phyloP scores from a whole-genome alignment of 2,329 filamentous ascomycete genomes.

The Coniochaeta pulveracea region DNA sequence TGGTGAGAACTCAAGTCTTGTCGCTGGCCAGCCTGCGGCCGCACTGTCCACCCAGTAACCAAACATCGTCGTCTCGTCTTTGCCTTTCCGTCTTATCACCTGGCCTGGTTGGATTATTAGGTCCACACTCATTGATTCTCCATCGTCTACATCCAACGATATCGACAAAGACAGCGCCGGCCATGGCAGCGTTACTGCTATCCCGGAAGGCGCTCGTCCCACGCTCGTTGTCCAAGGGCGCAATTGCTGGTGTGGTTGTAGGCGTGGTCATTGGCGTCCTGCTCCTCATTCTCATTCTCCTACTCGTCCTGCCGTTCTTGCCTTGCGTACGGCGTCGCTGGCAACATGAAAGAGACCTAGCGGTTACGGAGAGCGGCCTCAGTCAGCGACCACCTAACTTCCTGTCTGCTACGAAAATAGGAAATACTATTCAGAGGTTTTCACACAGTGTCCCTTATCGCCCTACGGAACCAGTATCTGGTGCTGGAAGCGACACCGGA shows the following conservation, averaged over 20 bases:
- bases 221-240: constrained; percentile 16
- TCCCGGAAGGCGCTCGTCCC: constrained; percentile 12
- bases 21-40: too few species aligned
- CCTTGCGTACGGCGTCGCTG: constrained; percentile 16
- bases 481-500: constrained; percentile 6
- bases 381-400: constrained; percentile 6
- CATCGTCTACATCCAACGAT: too few species aligned
- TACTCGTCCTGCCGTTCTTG: constrained; percentile 20
- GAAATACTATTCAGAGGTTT: constrained; percentile 9
- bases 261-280: constrained; percentile 18
- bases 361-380: constrained; percentile 16
- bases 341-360: constrained; percentile 12
- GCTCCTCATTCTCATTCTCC: constrained; percentile 14
- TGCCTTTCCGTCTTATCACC: too few species aligned
- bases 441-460: constrained; percentile 1
- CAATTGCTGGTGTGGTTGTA: constrained; percentile 21
- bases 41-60: too few species aligned
- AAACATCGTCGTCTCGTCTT: too few species aligned
- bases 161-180: too few species aligned
- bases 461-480: not conserved
- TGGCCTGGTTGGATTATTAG: too few species aligned
- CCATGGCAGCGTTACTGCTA: constrained; percentile 10
- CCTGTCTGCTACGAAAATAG: constrained; percentile 7
- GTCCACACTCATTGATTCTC: too few species aligned
- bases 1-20: too few species aligned